Evolutionary conservation across 2,329 filamentous ascomycete species (phyloP).

Genomic region (Colletotrichum sp.): DNA sequence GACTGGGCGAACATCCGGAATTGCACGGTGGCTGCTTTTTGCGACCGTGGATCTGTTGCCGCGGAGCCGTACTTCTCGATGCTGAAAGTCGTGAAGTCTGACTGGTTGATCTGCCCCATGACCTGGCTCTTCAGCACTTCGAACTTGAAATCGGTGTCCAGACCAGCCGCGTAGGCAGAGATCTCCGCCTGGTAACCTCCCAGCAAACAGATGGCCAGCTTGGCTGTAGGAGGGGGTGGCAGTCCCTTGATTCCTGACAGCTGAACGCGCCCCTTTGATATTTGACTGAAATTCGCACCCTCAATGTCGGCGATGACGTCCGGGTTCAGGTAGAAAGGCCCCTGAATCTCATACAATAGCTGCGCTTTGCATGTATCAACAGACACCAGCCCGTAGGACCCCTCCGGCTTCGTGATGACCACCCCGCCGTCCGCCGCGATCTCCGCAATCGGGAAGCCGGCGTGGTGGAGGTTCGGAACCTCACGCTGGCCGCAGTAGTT

Average conservation of each 20-base stretch:
- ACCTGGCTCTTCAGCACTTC: conserved; percentile 30
- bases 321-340: conserved; percentile 50
- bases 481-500: conserved; percentile 59
- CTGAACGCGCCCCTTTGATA: conserved; percentile 36
- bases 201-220: conserved; percentile 40
- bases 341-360: conserved; percentile 54
- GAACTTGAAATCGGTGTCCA: conserved; percentile 30
- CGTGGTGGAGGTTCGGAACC: conserved; percentile 31
- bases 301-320: conserved; percentile 50
- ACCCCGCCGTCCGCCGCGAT: conserved; percentile 34
- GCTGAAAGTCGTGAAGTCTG: conserved; percentile 30
- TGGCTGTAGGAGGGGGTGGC: conserved; percentile 42
- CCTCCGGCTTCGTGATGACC: conserved; percentile 38
- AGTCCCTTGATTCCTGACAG: conserved; percentile 40
- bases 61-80: conserved; percentile 33
- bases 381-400: conserved; percentile 41
- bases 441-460: conserved; percentile 43
- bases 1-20: conserved; percentile 46
- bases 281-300: conserved; percentile 37
- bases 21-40: conserved; percentile 43
- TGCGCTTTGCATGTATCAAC: conserved; percentile 45
- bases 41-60: conserved; percentile 27
- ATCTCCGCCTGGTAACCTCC: conserved; percentile 43
- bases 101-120: conserved; percentile 24
- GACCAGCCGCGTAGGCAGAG: conserved; percentile 25